Evolutionary conservation across 2,329 filamentous ascomycete species (phyloP), one percentile per base, ranked within the genome.

Genomic region (Camillea tinctor): DNA sequence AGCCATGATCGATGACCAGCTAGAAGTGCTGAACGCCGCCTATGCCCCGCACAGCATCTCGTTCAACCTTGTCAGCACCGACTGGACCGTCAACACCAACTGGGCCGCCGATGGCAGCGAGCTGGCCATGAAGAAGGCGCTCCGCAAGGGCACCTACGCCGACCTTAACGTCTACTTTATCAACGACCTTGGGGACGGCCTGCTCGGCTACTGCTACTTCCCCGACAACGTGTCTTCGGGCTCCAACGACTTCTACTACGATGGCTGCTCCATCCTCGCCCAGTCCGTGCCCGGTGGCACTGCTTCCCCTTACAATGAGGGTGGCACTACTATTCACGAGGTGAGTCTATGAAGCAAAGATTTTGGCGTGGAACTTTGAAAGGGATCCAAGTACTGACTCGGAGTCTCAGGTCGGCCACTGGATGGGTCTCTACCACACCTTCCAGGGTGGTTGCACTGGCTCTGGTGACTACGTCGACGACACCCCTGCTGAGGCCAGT

Each of bases 111-210:
- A 78, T 22, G 70, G 72, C 1, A 62, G 66, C n/a, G 76, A 80
- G 60, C 56, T 73, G 55, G 71, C 64, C 2, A 82, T 82, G 79
- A 82, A 81, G 75, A 67, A 60, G 48, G 67, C 74, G 23, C 79
- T 82, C 9, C 78, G 77, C 60, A 74, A 78, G 70, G 80, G 80
- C 52, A 72, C 73, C 59, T 81, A 81, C 70, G 60, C 68, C 11
- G 71, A 76, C 62, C 75, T 82, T 56, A 82, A 82, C 74, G 50
- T 82, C 50, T 82, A 82, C 75, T 79, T 80, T 71, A 71, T 77
- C 55, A 68, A 68, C 20, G 62, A 68, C 52, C 69, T 80, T 19
- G 68, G 65, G 51, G 72, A 69, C 54, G 71, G 69, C 55, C 69
- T 75, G 52, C 72, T 81, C 8, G 78, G 80, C 13, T 79, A 80